These are phyloP conservation scores for Limnomonas spitsbergensis DNA, from an alignment of 139 green algal genomes.

Conservation along the genomic window DNA sequence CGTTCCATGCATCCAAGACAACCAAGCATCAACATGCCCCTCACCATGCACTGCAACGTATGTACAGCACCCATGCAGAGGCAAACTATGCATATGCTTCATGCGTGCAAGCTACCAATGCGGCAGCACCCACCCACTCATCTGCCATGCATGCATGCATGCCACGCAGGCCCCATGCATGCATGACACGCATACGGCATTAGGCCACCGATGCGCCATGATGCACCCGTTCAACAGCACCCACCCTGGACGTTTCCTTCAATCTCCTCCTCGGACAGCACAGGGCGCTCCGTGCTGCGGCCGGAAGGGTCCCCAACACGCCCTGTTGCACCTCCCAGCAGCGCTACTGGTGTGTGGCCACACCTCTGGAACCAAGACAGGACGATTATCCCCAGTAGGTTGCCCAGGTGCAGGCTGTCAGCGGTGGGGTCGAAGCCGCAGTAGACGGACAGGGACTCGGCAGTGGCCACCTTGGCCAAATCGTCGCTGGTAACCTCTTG, in stretches of 20 bases:
- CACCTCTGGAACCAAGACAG: constrained; percentile 89
- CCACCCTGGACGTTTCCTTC: constrained; percentile 72
- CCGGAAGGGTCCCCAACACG: constrained; percentile 91
- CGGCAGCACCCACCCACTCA: no score
- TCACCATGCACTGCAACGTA: no score
- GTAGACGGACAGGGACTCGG: constrained; percentile 75
- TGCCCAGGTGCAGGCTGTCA: constrained; percentile 88
- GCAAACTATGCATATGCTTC: no score
- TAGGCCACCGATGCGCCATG: no score
- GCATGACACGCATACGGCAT: no score
- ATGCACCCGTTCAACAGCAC: no score
- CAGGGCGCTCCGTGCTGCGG: constrained; percentile 79
- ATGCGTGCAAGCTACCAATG: no score
- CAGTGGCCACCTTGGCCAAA: constrained; percentile 47
- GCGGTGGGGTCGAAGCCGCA: constrained; percentile 98
- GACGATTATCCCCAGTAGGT: constrained; percentile 97
- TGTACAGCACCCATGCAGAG: no score
- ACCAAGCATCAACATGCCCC: no score
- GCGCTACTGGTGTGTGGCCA: constrained; percentile 78
- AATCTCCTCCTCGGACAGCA: constrained; percentile 83
- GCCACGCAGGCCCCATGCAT: no score
- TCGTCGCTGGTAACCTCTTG: constrained; percentile 71
- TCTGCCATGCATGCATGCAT: no score
- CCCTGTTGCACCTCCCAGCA: constrained; percentile 90
- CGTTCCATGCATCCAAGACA: no score